A percentile compares a stretch with the other conserved stretches of the same genome.
Evolutionary conservation across 83 land plant genomes (phyloP).

Genomic region (Picea abies): DNA sequence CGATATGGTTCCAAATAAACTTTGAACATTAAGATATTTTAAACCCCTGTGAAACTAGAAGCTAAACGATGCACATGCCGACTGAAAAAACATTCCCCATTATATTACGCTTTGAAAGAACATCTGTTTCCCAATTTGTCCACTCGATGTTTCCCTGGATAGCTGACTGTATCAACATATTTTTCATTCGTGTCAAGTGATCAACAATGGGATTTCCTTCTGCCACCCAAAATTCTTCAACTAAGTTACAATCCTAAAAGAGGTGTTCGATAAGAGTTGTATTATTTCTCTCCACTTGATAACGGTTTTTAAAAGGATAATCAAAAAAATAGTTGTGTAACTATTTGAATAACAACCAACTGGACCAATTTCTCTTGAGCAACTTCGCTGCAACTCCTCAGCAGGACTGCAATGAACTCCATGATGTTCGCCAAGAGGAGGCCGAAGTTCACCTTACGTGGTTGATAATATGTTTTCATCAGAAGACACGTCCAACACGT

Average conservation of each 20-base stretch:
- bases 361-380: conserved; percentile 79
- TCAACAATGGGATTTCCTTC: conserved; percentile 82
- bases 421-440: conserved; percentile 94
- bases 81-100: conserved; percentile 88
- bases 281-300: conserved; percentile 97
- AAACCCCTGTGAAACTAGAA: no score
- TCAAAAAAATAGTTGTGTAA: no score
- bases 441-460: conserved; percentile 86
- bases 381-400: conserved; percentile 77
- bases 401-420: conserved; percentile 91
- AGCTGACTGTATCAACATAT: conserved; percentile 48
- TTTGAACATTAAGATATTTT: no score
- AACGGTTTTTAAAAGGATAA: no score
- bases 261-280: conserved; percentile 86
- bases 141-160: conserved; percentile 84
- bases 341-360: conserved; percentile 62
- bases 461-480: conserved; percentile 61
- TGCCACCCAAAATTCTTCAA: conserved; percentile 77
- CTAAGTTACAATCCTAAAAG: conserved; percentile 74
- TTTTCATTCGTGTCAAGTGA: conserved; percentile 76
- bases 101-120: conserved; percentile 72
- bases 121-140: conserved; percentile 75
- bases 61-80: no score
- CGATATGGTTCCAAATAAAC: no score
- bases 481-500: conserved; percentile 77